phyloP scores from a whole-genome alignment of 306 rosid genomes.

The Medicago lupulina region DNA sequence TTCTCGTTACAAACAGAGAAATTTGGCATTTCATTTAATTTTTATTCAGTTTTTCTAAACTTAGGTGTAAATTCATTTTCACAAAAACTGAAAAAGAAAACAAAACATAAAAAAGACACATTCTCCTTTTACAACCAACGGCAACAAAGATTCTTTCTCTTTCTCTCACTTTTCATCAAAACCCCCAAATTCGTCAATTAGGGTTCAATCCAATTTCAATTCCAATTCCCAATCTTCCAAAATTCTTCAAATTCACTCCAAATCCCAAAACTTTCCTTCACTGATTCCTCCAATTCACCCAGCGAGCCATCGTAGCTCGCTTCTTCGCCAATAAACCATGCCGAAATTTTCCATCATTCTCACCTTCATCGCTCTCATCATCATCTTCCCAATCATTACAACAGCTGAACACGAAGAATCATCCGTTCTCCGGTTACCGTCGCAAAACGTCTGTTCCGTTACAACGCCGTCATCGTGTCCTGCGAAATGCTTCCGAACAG shows the following conservation, averaged over 20 bases:
- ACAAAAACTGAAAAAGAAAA: background rate
- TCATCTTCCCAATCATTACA: conserved; percentile 39
- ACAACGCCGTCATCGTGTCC: conserved; percentile 60
- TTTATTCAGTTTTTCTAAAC: background rate
- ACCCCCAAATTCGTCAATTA: conserved; percentile 39
- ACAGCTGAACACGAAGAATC: conserved; percentile 43
- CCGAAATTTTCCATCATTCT: conserved; percentile 35
- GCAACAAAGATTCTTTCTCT: conserved; percentile 24
- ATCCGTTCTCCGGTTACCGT: conserved; percentile 49
- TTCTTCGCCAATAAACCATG: conserved; percentile 42
- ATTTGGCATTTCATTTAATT: background rate
- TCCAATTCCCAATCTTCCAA: background rate
- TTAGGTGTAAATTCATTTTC: conserved; percentile 25
- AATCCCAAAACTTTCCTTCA: background rate
- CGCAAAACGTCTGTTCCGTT: conserved; percentile 48
- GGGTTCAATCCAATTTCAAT: conserved; percentile 41
- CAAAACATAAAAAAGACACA: background rate
- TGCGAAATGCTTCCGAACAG: conserved; percentile 74
- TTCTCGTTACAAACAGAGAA: background rate
- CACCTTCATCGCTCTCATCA: conserved; percentile 8
- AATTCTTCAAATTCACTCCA: background rate
- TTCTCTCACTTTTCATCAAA: background rate
- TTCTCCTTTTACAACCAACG: conserved; percentile 1
- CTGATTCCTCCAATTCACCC: background rate
- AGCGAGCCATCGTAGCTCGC: conserved; percentile 59